phyloP scores from a whole-genome alignment of 2,329 filamentous ascomycete genomes.

The Verticillium klebahnii region DNA sequence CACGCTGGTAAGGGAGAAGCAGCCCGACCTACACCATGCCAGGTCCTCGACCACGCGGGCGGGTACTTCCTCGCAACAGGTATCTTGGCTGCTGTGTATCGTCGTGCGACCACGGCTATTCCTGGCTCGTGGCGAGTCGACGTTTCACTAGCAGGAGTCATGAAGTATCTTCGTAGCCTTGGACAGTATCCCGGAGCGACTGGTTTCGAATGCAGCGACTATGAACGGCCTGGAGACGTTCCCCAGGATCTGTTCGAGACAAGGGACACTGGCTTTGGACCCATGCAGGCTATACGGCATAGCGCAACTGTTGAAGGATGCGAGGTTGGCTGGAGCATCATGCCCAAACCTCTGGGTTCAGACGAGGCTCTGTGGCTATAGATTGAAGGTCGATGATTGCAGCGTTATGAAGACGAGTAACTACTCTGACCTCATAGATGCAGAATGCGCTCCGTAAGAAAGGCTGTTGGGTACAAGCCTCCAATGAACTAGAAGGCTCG shows the following conservation, averaged over 20 bases:
- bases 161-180: constrained; percentile 51
- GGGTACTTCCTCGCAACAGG: constrained; percentile 53
- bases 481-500: too few species aligned
- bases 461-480: too few species aligned
- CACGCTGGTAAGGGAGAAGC: constrained; percentile 31
- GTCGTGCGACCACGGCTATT: constrained; percentile 22
- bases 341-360: constrained; percentile 44
- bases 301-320: constrained; percentile 40
- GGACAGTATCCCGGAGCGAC: constrained; percentile 40
- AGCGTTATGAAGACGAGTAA: too few species aligned
- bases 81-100: constrained; percentile 45
- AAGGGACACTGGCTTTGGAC: constrained; percentile 38
- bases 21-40: constrained; percentile 42
- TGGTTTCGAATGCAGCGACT: constrained; percentile 36
- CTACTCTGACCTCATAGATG: too few species aligned
- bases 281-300: constrained; percentile 42
- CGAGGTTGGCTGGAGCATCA: constrained; percentile 42
- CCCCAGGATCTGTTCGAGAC: constrained; percentile 35
- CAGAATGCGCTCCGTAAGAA: too few species aligned
- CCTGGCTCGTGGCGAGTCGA: constrained; percentile 47
- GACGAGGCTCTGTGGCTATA: constrained; percentile 35
- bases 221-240: constrained; percentile 22
- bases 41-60: constrained; percentile 51
- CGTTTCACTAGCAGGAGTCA: constrained; percentile 49
- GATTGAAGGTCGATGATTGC: too few species aligned